These are phyloP conservation scores for Musa troglodytarum DNA, from an alignment of 176 grass and related monocot species.

Conservation along the genomic window DNA sequence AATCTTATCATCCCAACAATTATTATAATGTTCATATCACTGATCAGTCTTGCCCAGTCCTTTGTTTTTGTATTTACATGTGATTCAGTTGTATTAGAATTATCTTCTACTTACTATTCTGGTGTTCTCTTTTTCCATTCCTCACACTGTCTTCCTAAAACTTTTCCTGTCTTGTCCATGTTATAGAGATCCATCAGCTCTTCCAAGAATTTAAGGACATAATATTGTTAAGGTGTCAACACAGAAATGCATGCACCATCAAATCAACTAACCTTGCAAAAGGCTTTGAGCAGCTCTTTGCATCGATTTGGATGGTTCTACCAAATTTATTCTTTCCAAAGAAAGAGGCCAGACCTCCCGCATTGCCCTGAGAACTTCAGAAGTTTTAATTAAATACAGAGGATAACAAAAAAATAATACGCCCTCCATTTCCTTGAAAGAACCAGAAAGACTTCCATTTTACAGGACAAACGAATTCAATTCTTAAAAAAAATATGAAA, in stretches of 20 bases:
- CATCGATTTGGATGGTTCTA: slow-evolving; percentile 96
- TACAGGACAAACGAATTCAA: not conserved
- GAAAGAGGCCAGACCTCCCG: slow-evolving; percentile 87
- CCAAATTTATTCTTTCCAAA: slow-evolving; percentile 73
- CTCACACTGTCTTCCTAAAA: too few species aligned
- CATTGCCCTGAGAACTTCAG: slow-evolving; percentile 58
- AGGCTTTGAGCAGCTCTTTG: slow-evolving; percentile 87
- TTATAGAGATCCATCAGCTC: too few species aligned
- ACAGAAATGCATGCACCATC: not conserved
- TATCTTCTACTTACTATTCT: too few species aligned
- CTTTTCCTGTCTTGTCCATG: too few species aligned
- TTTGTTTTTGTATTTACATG: too few species aligned
- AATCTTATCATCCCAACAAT: too few species aligned
- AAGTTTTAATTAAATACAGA: slow-evolving; percentile 10
- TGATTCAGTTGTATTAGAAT: too few species aligned
- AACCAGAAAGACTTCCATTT: not conserved
- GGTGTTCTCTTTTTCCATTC: too few species aligned
- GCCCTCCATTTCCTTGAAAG: not conserved
- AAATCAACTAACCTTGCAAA: slow-evolving; percentile 55
- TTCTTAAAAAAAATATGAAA: not conserved
- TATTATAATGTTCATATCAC: too few species aligned
- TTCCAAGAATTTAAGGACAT: not conserved
- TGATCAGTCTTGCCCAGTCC: too few species aligned
- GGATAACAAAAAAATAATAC: not conserved
- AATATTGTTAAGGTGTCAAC: not conserved